Evolutionary conservation across 495 filamentous ascomycete genomes (phyloP).

Genomic region (Aspergillus baeticus): DNA sequence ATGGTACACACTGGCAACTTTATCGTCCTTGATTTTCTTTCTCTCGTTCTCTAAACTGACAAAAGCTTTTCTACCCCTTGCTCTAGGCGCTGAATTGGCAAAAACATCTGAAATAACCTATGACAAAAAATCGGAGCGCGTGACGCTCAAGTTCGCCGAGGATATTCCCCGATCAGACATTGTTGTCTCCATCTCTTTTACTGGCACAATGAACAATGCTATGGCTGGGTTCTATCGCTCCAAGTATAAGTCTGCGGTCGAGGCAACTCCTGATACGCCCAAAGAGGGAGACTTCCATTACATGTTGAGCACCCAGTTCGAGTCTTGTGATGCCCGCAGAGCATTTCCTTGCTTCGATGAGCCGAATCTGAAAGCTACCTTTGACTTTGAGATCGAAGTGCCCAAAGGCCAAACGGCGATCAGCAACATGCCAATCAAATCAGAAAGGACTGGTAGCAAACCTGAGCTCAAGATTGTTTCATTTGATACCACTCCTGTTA

Average conservation of each 20-base stretch:
- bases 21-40: neutral
- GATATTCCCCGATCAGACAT: slow-evolving; percentile 62
- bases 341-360: slow-evolving; percentile 98
- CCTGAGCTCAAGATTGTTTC: slow-evolving; percentile 72
- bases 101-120: slow-evolving; percentile 68
- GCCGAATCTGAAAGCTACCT: slow-evolving; percentile 93
- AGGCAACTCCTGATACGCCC: slow-evolving; percentile 68
- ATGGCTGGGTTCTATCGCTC: slow-evolving; percentile 98
- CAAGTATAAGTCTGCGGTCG: slow-evolving; percentile 79
- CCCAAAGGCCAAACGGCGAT: slow-evolving; percentile 83
- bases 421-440: slow-evolving; percentile 90
- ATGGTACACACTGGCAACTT: too few species aligned
- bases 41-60: slow-evolving; percentile 12
- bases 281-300: slow-evolving; percentile 78
- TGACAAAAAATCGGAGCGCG: slow-evolving; percentile 76
- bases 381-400: slow-evolving; percentile 88
- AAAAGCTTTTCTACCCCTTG: neutral
- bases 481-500: slow-evolving; percentile 84
- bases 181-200: slow-evolving; percentile 70
- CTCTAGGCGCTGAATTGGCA: slow-evolving; percentile 37
- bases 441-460: slow-evolving; percentile 54
- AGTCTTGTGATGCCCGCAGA: slow-evolving; percentile 89
- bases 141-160: slow-evolving; percentile 67
- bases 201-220: slow-evolving; percentile 84
- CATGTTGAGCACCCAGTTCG: slow-evolving; percentile 97